These are phyloP conservation scores for Eutrema yunnanense DNA, from an alignment of 345 rosid genomes.

Conservation along the genomic window DNA sequence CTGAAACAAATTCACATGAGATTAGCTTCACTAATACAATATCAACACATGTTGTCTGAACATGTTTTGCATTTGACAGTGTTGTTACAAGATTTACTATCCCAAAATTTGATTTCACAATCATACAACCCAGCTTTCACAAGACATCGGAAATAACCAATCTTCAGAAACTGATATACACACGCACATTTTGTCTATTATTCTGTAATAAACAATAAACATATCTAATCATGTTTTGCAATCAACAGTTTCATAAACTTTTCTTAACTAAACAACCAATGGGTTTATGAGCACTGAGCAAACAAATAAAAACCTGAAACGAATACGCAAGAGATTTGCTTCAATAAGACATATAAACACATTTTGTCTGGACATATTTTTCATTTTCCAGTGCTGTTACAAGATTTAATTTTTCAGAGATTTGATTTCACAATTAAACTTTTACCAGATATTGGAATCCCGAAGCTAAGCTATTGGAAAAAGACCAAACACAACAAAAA, in stretches of 20 bases:
- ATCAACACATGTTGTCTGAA: not conserved
- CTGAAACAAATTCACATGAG: slow-evolving; percentile 30
- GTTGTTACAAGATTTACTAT: not conserved
- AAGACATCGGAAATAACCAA: too few relatives aligned
- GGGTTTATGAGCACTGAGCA: too few relatives aligned
- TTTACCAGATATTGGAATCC: not conserved
- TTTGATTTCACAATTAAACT: not conserved
- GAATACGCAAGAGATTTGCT: not conserved
- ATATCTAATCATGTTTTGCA: not conserved
- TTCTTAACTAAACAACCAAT: too few relatives aligned
- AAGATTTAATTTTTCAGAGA: not conserved
- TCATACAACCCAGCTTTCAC: too few relatives aligned
- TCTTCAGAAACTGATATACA: not conserved
- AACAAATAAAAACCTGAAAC: not conserved
- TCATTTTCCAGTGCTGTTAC: not conserved
- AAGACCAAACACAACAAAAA: too few relatives aligned
- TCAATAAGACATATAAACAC: not conserved
- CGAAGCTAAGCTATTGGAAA: not conserved
- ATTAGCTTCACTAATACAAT: not conserved
- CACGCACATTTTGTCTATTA: not conserved
- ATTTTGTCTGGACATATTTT: too few relatives aligned
- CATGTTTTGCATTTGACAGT: not conserved
- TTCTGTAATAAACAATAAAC: not conserved
- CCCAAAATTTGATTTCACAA: not conserved
- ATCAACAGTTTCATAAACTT: not conserved